phyloP scores from a whole-genome alignment of 2,329 filamentous ascomycete genomes.

The Bisporella sp. region DNA sequence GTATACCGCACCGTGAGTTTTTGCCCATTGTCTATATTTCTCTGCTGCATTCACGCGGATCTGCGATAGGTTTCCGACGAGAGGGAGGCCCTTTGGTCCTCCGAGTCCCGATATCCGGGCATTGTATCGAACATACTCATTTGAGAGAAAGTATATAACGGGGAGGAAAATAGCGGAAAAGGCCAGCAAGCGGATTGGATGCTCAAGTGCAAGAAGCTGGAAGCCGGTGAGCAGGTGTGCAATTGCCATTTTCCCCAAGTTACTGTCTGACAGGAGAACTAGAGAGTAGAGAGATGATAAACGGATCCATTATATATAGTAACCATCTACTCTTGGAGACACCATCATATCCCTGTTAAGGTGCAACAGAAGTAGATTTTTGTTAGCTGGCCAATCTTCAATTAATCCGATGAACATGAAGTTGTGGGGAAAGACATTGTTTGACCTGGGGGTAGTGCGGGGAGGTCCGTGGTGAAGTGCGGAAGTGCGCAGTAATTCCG shows the following conservation, averaged over 20 bases:
- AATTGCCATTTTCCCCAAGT: constrained; percentile 10
- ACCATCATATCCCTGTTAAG: no score
- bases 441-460: no score
- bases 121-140: constrained; percentile 14
- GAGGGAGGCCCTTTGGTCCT: constrained; percentile 42
- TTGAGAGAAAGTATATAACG: constrained; percentile 14
- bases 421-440: no score
- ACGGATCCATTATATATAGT: no score
- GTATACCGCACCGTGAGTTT: constrained; percentile 43
- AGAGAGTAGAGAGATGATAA: no score
- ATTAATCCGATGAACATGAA: no score
- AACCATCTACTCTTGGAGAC: no score
- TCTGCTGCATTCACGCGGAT: constrained; percentile 49
- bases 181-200: constrained; percentile 7
- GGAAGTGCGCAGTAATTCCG: no score
- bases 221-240: constrained; percentile 6
- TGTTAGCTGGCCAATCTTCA: no score
- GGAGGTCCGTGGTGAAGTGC: no score
- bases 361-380: no score
- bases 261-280: no score
- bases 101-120: constrained; percentile 31
- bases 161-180: constrained; percentile 6
- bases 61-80: constrained; percentile 49
- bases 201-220: constrained; percentile 3
- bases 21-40: constrained; percentile 48